A percentile compares a stretch with the other conserved stretches of the same genome.
phyloP scores from a whole-genome alignment of 306 rosid species.

The Alnus glutinosa region DNA sequence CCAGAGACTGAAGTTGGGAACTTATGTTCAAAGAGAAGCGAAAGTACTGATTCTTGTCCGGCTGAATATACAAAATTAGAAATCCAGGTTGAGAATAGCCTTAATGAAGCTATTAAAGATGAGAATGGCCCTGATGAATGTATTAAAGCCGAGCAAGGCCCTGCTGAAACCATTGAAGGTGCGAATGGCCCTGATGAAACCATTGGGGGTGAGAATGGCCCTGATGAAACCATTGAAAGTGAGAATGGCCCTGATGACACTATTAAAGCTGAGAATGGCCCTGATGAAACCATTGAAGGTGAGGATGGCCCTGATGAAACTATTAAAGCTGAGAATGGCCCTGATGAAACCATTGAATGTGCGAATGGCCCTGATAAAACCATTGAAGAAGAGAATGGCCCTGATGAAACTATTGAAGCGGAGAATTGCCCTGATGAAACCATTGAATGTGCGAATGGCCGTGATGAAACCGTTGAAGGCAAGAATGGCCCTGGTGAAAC shows the following conservation, averaged over 20 bases:
- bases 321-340: neutral
- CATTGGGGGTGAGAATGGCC: conserved; percentile 3
- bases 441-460: conserved; percentile 14
- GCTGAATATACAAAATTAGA: neutral
- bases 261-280: conserved; percentile 16
- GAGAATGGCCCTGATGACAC: neutral
- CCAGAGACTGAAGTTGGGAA: conserved; percentile 21
- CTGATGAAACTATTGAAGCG: conserved; percentile 15
- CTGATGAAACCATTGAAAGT: conserved; percentile 17
- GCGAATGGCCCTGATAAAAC: conserved; percentile 6
- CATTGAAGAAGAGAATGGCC: neutral
- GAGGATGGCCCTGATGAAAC: conserved; percentile 1
- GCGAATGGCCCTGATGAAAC: neutral
- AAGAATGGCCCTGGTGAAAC: neutral
- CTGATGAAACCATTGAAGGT: neutral
- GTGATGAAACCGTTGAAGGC: conserved; percentile 13
- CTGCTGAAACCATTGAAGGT: neutral
- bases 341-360: neutral
- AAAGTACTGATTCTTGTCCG: conserved; percentile 19
- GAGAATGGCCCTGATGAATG: neutral
- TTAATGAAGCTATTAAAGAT: neutral
- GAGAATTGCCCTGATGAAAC: neutral
- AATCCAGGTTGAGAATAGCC: neutral
- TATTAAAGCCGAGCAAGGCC: conserved; percentile 16
- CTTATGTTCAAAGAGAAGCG: conserved; percentile 8